Conservation (phyloP, 305 asterid genomes). For the Ruellia speciosa region DNA sequence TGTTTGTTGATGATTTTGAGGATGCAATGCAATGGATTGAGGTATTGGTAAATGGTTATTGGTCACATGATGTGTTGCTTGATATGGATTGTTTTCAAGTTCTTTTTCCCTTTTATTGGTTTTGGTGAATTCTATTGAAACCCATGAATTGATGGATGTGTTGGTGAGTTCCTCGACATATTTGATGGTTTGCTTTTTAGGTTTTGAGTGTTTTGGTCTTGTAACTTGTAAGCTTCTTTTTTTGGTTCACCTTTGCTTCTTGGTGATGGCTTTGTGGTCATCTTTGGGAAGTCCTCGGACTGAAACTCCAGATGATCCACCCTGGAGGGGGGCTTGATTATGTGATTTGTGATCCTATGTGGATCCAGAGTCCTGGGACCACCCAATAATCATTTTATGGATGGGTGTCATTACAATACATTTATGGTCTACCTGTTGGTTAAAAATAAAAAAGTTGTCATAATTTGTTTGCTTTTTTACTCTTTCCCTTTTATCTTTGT, state of each 20-base stretch:
- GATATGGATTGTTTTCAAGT: constrained; percentile 3
- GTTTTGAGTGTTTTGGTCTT: constrained; percentile 14
- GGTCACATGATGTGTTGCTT: constrained; percentile 24
- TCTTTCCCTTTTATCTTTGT: too few relatives aligned
- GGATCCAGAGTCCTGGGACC: too few relatives aligned
- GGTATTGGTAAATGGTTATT: not conserved
- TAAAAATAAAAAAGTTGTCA: too few relatives aligned
- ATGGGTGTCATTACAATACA: too few relatives aligned
- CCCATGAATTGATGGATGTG: constrained; percentile 11
- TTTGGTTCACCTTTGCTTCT: not conserved
- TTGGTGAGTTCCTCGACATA: constrained; percentile 15
- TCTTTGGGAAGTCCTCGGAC: too few relatives aligned
- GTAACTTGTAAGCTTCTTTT: not conserved
- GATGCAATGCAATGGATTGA: not conserved
- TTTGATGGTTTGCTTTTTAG: constrained; percentile 11
- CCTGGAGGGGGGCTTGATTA: too few relatives aligned
- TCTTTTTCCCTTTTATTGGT: too few relatives aligned
- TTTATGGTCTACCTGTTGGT: too few relatives aligned
- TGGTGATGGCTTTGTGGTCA: not conserved
- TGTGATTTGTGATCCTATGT: too few relatives aligned
- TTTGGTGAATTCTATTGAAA: not conserved
- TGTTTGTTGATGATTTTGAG: not conserved
- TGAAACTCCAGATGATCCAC: too few relatives aligned
- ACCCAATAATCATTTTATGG: too few relatives aligned
- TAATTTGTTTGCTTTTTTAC: too few relatives aligned